A percentile compares a stretch with the other conserved stretches of the same genome.
These are phyloP conservation scores for Chrysopogon serrulatus DNA, from an alignment of 176 grass and related monocot species.

Conservation along the genomic window DNA sequence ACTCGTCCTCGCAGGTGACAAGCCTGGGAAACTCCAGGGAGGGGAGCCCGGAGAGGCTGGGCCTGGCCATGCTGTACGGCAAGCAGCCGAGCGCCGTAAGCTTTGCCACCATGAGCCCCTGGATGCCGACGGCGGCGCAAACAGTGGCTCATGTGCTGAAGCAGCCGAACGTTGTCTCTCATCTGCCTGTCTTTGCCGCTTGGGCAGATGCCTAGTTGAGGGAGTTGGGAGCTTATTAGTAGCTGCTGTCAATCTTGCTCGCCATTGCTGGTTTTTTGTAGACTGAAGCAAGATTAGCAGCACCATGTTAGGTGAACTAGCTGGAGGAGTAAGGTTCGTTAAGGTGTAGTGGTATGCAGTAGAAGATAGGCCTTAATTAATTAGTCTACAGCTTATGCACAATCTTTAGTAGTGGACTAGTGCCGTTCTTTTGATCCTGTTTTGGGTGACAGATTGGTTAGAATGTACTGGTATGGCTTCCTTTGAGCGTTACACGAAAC, in stretches of 20 bases:
- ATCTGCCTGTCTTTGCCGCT: slow-evolving; percentile 68
- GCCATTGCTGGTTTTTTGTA: not conserved
- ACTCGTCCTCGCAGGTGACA: slow-evolving; percentile 68
- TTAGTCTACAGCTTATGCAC: slow-evolving; percentile 5
- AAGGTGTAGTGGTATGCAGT: slow-evolving; percentile 29
- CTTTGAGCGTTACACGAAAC: slow-evolving; percentile 32
- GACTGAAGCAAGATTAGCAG: slow-evolving; percentile 6
- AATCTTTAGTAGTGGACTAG: not conserved
- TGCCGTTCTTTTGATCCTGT: slow-evolving; percentile 21
- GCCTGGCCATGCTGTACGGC: slow-evolving; percentile 37
- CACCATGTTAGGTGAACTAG: not conserved
- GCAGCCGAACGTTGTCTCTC: slow-evolving; percentile 12
- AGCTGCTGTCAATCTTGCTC: slow-evolving; percentile 2
- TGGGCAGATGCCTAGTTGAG: slow-evolving; percentile 56
- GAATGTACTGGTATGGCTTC: not conserved
- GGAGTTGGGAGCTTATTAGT: not conserved
- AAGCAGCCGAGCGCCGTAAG: slow-evolving; percentile 23
- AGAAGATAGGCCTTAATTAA: not conserved
- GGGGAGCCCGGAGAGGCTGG: slow-evolving; percentile 52
- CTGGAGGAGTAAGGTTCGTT: not conserved
- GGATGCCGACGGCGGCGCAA: slow-evolving; percentile 30
- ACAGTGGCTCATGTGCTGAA: not conserved
- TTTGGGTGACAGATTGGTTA: slow-evolving; percentile 16
- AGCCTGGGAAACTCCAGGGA: slow-evolving; percentile 79
- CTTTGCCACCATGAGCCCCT: slow-evolving; percentile 25